These are phyloP conservation scores for Apophysomyces elegans DNA, from an alignment of 371 early-diverging fungal genomes.

Conservation along the genomic window DNA sequence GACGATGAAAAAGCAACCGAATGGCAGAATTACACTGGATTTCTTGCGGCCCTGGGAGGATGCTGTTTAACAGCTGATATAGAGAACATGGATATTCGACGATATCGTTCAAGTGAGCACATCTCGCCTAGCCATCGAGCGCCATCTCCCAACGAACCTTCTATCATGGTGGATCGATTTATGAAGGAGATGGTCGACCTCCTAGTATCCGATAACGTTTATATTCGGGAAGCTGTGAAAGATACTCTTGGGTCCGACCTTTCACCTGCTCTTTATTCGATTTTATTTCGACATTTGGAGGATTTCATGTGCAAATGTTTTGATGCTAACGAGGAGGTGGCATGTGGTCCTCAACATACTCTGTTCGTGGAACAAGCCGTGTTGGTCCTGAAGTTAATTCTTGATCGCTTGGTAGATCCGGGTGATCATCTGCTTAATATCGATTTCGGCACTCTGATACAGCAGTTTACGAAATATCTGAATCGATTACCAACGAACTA, in stretches of 20 bases:
- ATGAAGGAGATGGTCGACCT: constrained; percentile 82
- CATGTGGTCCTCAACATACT: constrained; percentile 75
- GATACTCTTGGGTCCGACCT: constrained; percentile 88
- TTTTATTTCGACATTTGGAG: constrained; percentile 78
- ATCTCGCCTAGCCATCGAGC: constrained; percentile 2
- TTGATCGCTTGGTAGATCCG: constrained; percentile 77
- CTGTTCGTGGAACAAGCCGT: constrained; percentile 88
- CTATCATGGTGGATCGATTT: constrained; percentile 73
- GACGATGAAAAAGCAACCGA: constrained; percentile 52
- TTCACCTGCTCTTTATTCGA: constrained; percentile 75
- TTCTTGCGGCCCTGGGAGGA: constrained; percentile 72
- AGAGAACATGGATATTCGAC: constrained; percentile 13
- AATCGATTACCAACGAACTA: constrained; percentile 66
- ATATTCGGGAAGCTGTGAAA: constrained; percentile 85
- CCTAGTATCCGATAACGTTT: constrained; percentile 81
- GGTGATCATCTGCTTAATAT: constrained; percentile 72
- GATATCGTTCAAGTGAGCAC: background rate
- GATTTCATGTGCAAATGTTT: constrained; percentile 72
- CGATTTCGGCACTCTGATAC: constrained; percentile 82
- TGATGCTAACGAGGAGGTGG: constrained; percentile 68
- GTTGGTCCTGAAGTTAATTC: constrained; percentile 77
- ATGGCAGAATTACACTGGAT: constrained; percentile 76
- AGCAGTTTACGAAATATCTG: constrained; percentile 77
- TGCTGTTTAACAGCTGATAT: constrained; percentile 51
- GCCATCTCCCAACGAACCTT: constrained; percentile 43